Conservation (phyloP, 306 rosid genomes). For the Corylus heterophylla region DNA sequence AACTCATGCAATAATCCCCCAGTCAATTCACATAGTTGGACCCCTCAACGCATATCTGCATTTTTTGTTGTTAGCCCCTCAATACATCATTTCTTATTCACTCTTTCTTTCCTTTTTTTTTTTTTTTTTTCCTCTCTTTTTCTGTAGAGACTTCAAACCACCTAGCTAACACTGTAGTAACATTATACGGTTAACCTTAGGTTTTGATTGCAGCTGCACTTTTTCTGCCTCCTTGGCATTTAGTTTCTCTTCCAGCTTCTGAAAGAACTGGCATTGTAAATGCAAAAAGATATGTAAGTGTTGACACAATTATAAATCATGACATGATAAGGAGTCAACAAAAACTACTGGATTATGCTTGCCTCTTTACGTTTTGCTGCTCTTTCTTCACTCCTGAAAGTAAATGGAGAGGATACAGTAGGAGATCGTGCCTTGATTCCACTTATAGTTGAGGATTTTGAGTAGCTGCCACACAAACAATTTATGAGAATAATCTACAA, state of each 20-base stretch:
- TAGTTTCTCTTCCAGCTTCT: constrained; percentile 60
- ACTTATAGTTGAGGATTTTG: constrained; percentile 42
- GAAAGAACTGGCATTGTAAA: constrained; percentile 58
- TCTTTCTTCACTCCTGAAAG: constrained; percentile 85
- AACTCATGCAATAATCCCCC: not conserved
- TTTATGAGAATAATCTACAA: not conserved
- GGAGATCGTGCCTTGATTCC: constrained; percentile 42
- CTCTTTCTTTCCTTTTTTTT: too few species aligned
- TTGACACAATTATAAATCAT: constrained; percentile 1
- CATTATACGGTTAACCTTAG: constrained; percentile 48
- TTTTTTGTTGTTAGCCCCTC: not conserved
- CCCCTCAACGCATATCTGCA: not conserved
- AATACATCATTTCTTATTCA: not conserved
- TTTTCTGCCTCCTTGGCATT: constrained; percentile 52
- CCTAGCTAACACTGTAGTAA: constrained; percentile 1
- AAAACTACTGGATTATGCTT: constrained; percentile 30
- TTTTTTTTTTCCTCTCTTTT: not conserved
- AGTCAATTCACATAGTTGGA: not conserved
- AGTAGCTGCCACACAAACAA: constrained; percentile 47
- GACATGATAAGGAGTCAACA: constrained; percentile 10
- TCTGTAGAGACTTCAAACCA: constrained; percentile 21
- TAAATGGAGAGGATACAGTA: constrained; percentile 58
- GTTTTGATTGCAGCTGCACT: constrained; percentile 46
- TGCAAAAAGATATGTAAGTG: constrained; percentile 9
- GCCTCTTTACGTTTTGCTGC: constrained; percentile 89